These are phyloP conservation scores for Colletotrichum aenigma DNA, from an alignment of 2,329 filamentous ascomycete genomes.

Conservation along the genomic window DNA sequence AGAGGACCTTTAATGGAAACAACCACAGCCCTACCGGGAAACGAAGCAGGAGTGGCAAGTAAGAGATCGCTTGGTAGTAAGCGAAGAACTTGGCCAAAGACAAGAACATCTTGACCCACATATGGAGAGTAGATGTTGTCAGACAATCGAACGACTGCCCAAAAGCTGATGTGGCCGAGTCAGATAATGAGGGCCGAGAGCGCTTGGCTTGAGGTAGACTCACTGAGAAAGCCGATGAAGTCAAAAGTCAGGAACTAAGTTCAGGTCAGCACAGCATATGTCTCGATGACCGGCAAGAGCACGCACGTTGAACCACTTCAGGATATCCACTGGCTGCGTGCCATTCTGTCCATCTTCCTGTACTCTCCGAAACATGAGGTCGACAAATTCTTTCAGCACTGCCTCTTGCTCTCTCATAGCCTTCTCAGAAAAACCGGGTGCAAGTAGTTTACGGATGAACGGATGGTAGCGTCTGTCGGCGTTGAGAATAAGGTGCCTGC, in stretches of 20 bases:
- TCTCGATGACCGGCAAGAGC: not conserved
- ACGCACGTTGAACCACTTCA: constrained; percentile 25
- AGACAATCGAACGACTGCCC: constrained; percentile 31
- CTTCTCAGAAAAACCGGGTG: constrained; percentile 25
- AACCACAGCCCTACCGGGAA: not conserved
- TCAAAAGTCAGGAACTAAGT: constrained; percentile 28
- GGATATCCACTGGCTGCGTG: constrained; percentile 23
- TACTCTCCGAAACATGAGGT: constrained; percentile 40
- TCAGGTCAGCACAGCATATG: not conserved
- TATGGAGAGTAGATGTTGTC: constrained; percentile 23
- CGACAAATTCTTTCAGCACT: constrained; percentile 37
- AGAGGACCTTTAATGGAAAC: not conserved
- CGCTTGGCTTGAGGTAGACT: not conserved
- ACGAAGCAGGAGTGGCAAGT: not conserved
- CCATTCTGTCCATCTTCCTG: constrained; percentile 27
- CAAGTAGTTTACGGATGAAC: not conserved
- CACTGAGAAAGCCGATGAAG: constrained; percentile 28
- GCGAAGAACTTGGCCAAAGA: constrained; percentile 7
- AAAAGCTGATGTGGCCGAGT: constrained; percentile 16
- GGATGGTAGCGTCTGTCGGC: not conserved
- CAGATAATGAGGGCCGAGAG: not conserved
- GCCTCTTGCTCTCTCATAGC: constrained; percentile 25
- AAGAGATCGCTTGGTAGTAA: not conserved
- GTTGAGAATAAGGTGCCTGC: constrained; percentile 18
- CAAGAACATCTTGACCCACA: constrained; percentile 28